Evolutionary conservation across 2,329 filamentous ascomycete genomes (phyloP).

Genomic region (Exutisphaerella laricina): DNA sequence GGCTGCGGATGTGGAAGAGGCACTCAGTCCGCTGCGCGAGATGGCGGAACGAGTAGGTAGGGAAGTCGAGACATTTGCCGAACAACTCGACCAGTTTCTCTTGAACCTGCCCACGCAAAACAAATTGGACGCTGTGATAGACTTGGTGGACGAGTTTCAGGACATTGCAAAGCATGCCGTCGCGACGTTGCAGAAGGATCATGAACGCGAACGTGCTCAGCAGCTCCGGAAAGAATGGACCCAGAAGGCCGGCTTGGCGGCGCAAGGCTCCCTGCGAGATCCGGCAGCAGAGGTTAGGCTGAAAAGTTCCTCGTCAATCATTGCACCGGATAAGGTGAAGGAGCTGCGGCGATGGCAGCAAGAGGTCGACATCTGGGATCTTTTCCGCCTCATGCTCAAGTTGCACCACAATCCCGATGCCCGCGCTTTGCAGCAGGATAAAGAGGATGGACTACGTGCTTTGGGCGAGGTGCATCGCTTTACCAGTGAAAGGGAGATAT

Average conservation of each 20-base stretch:
- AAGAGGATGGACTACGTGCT: conserved; percentile 30
- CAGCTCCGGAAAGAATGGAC: conserved; percentile 36
- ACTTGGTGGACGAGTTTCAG: conserved; percentile 48
- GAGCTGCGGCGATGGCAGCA: conserved; percentile 64
- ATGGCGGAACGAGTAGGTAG: conserved; percentile 65
- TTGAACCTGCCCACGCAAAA: conserved; percentile 46
- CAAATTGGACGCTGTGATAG: conserved; percentile 55
- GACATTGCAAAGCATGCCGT: conserved; percentile 50
- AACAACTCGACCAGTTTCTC: conserved; percentile 68
- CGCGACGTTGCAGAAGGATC: conserved; percentile 40
- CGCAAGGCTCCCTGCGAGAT: conserved; percentile 8
- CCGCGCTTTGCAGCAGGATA: conserved; percentile 30
- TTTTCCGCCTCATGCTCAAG: conserved; percentile 65
- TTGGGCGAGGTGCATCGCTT: conserved; percentile 42
- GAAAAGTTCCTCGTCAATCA: conserved; percentile 11
- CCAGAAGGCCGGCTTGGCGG: conserved; percentile 16
- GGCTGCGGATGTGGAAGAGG: conserved; percentile 13
- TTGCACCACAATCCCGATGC: conserved; percentile 54
- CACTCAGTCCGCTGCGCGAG: conserved; percentile 51
- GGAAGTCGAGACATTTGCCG: conserved; percentile 83
- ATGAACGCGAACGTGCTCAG: conserved; percentile 35
- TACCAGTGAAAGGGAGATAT: conserved; percentile 57
- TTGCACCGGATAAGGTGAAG: conserved; percentile 37
- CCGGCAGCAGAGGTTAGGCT: conserved; percentile 12
- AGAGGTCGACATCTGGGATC: conserved; percentile 86